Percentiles rank a stretch among this genome's conserved stretches.
phyloP scores from a whole-genome alignment of 805 yeast species.

The Cyberlindnera misumaiensis region DNA sequence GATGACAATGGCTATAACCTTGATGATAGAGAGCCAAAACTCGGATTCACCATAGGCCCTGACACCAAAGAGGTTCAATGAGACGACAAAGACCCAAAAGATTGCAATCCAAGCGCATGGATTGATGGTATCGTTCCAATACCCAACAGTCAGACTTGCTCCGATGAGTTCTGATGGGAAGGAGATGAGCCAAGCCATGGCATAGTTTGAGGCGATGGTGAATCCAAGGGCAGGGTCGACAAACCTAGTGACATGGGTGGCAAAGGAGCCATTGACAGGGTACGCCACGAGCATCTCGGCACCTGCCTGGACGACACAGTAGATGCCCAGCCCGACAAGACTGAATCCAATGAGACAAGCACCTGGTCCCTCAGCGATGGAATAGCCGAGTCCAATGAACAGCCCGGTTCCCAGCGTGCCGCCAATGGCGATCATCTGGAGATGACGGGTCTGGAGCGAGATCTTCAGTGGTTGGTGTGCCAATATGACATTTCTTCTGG shows the following conservation, averaged over 20 bases:
- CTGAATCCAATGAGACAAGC: constrained; percentile 53
- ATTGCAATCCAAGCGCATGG: constrained; percentile 58
- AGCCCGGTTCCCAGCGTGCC: constrained; percentile 71
- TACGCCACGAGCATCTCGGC: constrained; percentile 48
- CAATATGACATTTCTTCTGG: constrained; percentile 21
- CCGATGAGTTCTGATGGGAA: constrained; percentile 58
- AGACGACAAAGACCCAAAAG: constrained; percentile 40
- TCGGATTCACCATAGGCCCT: constrained; percentile 51
- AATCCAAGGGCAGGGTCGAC: constrained; percentile 52
- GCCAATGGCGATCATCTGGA: constrained; percentile 65
- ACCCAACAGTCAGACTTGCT: constrained; percentile 48
- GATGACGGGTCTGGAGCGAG: constrained; percentile 48
- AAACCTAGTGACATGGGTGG: constrained; percentile 42
- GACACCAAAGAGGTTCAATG: constrained; percentile 46
- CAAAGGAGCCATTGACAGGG: constrained; percentile 50
- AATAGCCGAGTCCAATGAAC: constrained; percentile 58
- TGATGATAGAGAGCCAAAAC: constrained; percentile 38
- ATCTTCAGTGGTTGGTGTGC: constrained; percentile 30
- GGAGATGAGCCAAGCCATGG: constrained; percentile 49
- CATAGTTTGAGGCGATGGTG: constrained; percentile 47
- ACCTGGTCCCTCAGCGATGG: constrained; percentile 57
- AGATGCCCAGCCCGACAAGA: constrained; percentile 51
- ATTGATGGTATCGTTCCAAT: constrained; percentile 42
- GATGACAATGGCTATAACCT: constrained; percentile 37
- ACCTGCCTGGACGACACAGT: constrained; percentile 52